Evolutionary conservation across 2,329 filamentous ascomycete genomes (phyloP), one percentile per base, ranked within the genome.

Genomic region (Nigrograna mackinnonii): DNA sequence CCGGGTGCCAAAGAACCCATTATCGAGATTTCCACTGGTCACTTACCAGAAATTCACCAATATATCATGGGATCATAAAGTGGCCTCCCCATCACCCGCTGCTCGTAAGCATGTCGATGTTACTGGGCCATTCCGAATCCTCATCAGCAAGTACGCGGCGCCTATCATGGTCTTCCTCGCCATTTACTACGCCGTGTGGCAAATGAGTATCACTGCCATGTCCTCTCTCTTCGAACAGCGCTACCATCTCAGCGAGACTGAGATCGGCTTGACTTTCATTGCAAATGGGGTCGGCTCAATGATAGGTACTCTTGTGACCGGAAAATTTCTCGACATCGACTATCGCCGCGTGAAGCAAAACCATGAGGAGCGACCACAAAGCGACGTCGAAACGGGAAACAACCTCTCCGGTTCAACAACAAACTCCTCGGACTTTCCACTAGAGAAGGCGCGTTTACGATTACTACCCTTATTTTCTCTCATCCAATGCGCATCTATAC

Each of bases 321-420:
- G 50, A 9, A 39, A 41, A 18, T 11, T 80, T 1, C 74, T 87
- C 31, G 85, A 88, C 64, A 82, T 79, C 72, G 89, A 89, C 62
- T 92, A 86, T 63, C 76, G 81, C n/a, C 79, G 84, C 30, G 31
- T 33, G 11, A 33, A 33, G 4, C 11, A 77, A 82, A 30, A 85
- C 86, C 1, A 74, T 71, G 35, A 75, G 76, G 30, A 70, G 84
- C 13, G 82, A 82, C 3, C 71, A 89, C 43, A 69, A 72, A 4
- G 9, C 11, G 16, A 33, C 16, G 76, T 87, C 49, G 78, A 80
- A 54, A 75, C 71, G 40, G 75, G 70, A 6, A 66, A 73, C 32
- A 70, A 78, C 40, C 58, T 81, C 13, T 12, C 31, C 11, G 9
- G 24, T n/a, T 9, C 24, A 9, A 9, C 31, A 11, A 33, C 11